Evolutionary conservation across 208 protist genomes (phyloP), one percentile per base, ranked within the genome.

Genomic region (Wallacemonas sp.): DNA sequence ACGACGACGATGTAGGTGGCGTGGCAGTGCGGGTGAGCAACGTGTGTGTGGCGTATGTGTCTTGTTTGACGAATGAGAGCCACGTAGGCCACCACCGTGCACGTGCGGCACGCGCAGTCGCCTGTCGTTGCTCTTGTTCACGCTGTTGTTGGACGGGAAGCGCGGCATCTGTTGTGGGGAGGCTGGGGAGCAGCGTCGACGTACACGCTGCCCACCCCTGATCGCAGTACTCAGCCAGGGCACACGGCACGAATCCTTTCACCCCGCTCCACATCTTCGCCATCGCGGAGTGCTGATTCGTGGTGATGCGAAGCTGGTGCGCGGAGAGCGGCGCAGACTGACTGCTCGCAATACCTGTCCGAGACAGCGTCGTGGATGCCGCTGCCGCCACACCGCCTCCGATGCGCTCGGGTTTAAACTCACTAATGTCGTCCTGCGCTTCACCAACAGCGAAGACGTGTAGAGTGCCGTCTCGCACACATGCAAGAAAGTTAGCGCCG

Each of bases 201-300:
- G 74, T 58, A 62, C 80, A 87, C 11, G 86, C 79, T 8, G 83
- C 76, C 83, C 86, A 93, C 31, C 77, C 75, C 56, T 85, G 79
- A 15, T 62, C 58, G 19, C 70, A 72, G 60, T 85, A 85, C 12
- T 62, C 46, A 11, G 68, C 68, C 26, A 72, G 44, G 17, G 66
- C 56, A 4, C 2, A 70, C 9, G 66, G 66, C 38, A 78, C 36
- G 27, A 49, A 19, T 0, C 26, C 31, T 0, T 62, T 67, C 14
- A 84, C 51, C 19, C 68, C 62, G 12, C 61, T 34, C 39, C 68
- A 70, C 26, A 85, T 28, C 6, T 51, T 14, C 30, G 66, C 56
- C 22, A 78, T 49, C 1, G 55, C 34, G 21, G 79, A 79, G 54
- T 72, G 72, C 2, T 56, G 60, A 38, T 85, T 85, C 19, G 30